Evolutionary conservation across 805 yeast species (phyloP).

Genomic region (Yarrowia phangngaensis): DNA sequence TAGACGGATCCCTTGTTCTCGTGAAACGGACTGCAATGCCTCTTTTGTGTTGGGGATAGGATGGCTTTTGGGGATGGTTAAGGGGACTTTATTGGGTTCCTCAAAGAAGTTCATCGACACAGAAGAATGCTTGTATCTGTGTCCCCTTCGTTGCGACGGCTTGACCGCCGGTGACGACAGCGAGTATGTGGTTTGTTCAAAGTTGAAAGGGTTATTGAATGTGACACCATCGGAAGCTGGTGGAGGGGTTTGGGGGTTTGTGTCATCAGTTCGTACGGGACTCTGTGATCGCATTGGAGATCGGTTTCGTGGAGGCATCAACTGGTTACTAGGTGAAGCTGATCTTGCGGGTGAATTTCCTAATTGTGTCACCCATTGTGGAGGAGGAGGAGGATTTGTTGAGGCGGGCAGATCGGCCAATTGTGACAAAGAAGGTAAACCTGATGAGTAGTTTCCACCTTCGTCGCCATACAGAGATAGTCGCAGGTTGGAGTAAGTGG

Average conservation of each 20-base stretch:
- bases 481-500: slow-evolving; percentile 21
- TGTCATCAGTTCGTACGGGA: slow-evolving; percentile 10
- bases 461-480: slow-evolving; percentile 18
- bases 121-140: slow-evolving; percentile 91
- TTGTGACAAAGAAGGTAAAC: slow-evolving; percentile 7
- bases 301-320: slow-evolving; percentile 16
- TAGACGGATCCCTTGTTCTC: slow-evolving; percentile 56
- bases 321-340: background rate
- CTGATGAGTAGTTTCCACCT: slow-evolving; percentile 14
- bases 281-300: slow-evolving; percentile 21
- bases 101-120: slow-evolving; percentile 94
- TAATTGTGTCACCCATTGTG: slow-evolving; percentile 7
- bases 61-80: slow-evolving; percentile 56
- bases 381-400: slow-evolving; percentile 1
- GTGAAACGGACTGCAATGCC: slow-evolving; percentile 54
- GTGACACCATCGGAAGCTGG: too few species aligned
- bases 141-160: slow-evolving; percentile 69
- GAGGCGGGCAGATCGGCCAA: slow-evolving; percentile 7
- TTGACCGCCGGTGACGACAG: slow-evolving; percentile 32
- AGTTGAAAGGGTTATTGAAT: slow-evolving; percentile 54
- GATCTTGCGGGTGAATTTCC: background rate
- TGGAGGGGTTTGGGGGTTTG: slow-evolving; percentile 6
- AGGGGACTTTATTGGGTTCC: slow-evolving; percentile 73
- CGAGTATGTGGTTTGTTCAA: slow-evolving; percentile 51
- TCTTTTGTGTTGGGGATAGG: slow-evolving; percentile 72